Conservation (phyloP, 441 rosid genomes). For the Gossypium schwendimanii region DNA sequence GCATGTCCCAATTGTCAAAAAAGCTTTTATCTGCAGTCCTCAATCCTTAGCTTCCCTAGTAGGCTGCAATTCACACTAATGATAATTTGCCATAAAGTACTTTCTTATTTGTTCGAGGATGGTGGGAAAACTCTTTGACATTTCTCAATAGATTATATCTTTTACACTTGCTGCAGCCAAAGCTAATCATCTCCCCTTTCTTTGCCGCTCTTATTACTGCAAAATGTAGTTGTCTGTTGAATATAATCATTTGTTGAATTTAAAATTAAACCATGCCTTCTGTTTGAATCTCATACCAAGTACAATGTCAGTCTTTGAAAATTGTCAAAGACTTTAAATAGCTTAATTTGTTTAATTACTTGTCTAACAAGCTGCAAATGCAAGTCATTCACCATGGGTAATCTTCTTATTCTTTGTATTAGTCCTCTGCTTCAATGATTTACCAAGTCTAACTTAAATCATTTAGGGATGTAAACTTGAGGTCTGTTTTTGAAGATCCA, state of each 20-base stretch:
- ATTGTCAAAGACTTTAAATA: background rate
- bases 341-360: background rate
- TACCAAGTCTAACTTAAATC: background rate
- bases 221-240: background rate
- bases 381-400: background rate
- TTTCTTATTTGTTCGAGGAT: background rate
- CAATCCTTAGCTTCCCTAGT: background rate
- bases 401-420: background rate
- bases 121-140: background rate
- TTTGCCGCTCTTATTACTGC: background rate
- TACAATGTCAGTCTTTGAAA: background rate
- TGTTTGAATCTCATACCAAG: background rate
- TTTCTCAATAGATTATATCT: background rate
- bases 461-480: too few species aligned
- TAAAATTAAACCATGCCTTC: background rate
- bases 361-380: background rate
- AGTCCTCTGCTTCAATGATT: background rate
- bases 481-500: too few species aligned
- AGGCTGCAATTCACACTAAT: background rate
- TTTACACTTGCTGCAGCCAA: background rate
- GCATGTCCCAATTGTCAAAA: background rate
- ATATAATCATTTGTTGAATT: background rate
- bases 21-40: background rate
- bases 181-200: background rate
- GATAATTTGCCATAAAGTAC: background rate